Percentiles rank a stretch among this genome's conserved stretches.
phyloP scores from a whole-genome alignment of 2,329 filamentous ascomycete genomes.

The Ophiostoma angusticollis region DNA sequence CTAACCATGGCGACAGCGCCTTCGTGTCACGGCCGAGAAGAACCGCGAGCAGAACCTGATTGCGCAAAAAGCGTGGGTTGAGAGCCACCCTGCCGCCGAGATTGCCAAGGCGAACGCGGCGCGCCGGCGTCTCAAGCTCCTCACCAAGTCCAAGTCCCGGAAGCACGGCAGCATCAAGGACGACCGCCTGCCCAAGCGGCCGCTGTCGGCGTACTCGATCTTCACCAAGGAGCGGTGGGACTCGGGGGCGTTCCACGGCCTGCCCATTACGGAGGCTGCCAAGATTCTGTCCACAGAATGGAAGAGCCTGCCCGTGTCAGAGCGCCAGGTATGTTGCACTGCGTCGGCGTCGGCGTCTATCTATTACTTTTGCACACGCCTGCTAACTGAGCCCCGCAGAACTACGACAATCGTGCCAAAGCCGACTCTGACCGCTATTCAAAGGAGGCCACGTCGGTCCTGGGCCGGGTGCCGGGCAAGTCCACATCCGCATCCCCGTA shows the following conservation, averaged over 20 bases:
- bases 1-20: constrained; percentile 20
- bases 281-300: constrained; percentile 25
- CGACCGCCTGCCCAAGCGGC: constrained; percentile 32
- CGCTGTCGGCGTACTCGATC: constrained; percentile 21
- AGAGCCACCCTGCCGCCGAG: constrained; percentile 25
- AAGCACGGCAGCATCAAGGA: constrained; percentile 27
- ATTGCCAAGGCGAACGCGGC: constrained; percentile 35
- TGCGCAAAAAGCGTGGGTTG: constrained; percentile 35
- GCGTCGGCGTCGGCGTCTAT: too few species aligned
- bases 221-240: constrained; percentile 28
- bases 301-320: constrained; percentile 27
- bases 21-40: constrained; percentile 22
- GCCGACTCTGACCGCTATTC: constrained; percentile 20
- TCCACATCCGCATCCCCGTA: not conserved
- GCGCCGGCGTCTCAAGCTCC: constrained; percentile 28
- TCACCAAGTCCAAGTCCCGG: constrained; percentile 20
- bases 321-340: constrained; percentile 28
- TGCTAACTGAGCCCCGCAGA: constrained; percentile 15
- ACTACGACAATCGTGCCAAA: constrained; percentile 23
- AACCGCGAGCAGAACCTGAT: constrained; percentile 31
- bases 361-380: not conserved
- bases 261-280: constrained; percentile 13
- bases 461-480: constrained; percentile 11
- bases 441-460: constrained; percentile 18
- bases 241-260: constrained; percentile 16